Base-by-base conservation (phyloP, 1,284 basidiomycete species). In the Pholiota adiposa region DNA sequence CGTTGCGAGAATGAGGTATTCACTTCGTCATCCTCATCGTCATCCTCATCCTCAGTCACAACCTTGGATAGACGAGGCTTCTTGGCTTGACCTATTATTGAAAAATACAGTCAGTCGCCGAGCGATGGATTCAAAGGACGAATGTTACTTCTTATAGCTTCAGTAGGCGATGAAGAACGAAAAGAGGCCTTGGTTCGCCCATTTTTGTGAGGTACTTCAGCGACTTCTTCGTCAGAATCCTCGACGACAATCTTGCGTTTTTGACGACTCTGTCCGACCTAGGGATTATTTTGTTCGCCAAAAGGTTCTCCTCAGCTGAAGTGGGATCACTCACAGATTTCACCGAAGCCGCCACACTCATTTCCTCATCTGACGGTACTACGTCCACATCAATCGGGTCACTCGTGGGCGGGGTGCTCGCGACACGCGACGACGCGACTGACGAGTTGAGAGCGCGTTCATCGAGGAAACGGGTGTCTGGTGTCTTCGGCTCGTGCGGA, bases 321-420 rank as follows among this genome's bases (percentile, higher is more conserved):
- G 23, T 19, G 40, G 33, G 44, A 40, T 5, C 16, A 72, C 77
- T 59, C 51, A 80, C 80, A 54, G 69, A 64, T 63, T 72, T 76
- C 18, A 70, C 65, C 51, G 68, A 69, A 33, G 71, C 67, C 46
- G 63, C 69, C 48, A 69, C 63, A 6, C 70, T 69, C 31, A 73
- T 74, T 34, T 79, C 79, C 33, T 81, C 81, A 4, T 80, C 82
- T 21, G 82, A 82, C 6, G 78, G 79, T 41, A 84, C 62, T 85
- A 90, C 86, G 67, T 91, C 90, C 4, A 92, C 79, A 63, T 93
- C 89, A 57, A 91, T 82, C 19, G 82, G 78, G 63, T 92, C 89
- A 64, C 90, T 92, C 1, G 88, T 89, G 0, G 90, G 89, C 16
- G 90, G 90, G 1, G 87, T 89, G 59, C 79, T 85, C 57, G 76